Percentiles rank a stretch among this genome's conserved stretches.
phyloP scores from a whole-genome alignment of 306 rosid genomes.

The Castanopsis chinensis region DNA sequence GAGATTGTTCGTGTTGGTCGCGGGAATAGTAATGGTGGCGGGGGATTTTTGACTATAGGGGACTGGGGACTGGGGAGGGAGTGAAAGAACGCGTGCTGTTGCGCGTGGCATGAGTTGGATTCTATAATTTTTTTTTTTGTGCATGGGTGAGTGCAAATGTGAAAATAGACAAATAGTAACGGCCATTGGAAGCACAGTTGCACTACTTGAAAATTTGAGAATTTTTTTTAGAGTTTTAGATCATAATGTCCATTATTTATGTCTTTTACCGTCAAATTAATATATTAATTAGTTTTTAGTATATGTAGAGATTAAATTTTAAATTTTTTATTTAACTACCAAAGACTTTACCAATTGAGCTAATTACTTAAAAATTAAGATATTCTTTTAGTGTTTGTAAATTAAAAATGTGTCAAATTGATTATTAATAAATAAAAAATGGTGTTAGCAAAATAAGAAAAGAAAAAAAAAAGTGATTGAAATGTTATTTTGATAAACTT shows the following conservation, averaged over 20 bases:
- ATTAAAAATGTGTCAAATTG: too few species aligned
- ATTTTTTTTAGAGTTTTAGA: too few species aligned
- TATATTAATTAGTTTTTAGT: rapidly evolving
- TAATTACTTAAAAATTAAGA: too few species aligned
- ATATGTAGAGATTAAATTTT: rapidly evolving
- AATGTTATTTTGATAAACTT: too few species aligned
- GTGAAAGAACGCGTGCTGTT: neutral
- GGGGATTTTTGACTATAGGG: neutral
- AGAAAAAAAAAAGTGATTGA: too few species aligned
- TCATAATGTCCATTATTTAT: rapidly evolving
- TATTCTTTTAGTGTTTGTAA: too few species aligned
- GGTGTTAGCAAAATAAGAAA: too few species aligned
- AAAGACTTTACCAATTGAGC: too few species aligned
- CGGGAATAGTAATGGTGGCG: constrained; percentile 2
- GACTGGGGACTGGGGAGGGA: too few species aligned
- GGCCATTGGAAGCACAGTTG: constrained; percentile 14
- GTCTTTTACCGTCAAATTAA: too few species aligned
- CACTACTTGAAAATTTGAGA: neutral
- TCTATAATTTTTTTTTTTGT: neutral
- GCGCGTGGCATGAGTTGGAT: neutral
- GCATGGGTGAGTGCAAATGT: constrained; percentile 4
- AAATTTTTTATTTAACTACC: rapidly evolving
- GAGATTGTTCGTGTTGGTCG: neutral
- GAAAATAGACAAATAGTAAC: constrained; percentile 12
- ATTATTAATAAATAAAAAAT: too few species aligned